phyloP scores from a whole-genome alignment of 2,329 filamentous ascomycete species.

The Calonectria fujianensis region DNA sequence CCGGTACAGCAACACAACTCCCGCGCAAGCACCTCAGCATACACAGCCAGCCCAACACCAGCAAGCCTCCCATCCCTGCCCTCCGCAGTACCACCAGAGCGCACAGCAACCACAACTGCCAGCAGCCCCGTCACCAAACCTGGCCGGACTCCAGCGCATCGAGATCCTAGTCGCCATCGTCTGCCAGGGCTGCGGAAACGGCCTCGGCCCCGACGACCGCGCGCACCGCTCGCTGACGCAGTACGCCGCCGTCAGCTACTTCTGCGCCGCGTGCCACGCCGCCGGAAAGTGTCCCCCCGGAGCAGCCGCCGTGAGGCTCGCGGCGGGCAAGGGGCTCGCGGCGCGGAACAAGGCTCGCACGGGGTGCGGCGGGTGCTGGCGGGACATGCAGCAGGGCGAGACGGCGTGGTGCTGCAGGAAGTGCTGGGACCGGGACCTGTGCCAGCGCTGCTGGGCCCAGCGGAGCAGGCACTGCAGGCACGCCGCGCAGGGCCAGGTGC shows the following conservation, averaged over 20 bases:
- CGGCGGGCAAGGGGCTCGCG: constrained; percentile 17
- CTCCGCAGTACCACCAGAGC: neutral
- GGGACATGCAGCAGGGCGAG: constrained; percentile 40
- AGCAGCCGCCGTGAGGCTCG: constrained; percentile 1
- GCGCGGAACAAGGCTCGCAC: constrained; percentile 27
- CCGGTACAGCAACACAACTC: neutral
- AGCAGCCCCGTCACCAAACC: neutral
- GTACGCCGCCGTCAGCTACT: constrained; percentile 10
- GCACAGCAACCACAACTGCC: constrained; percentile 11
- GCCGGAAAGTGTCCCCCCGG: constrained; percentile 2
- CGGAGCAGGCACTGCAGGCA: constrained; percentile 46
- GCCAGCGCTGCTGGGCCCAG: constrained; percentile 44
- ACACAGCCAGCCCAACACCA: neutral
- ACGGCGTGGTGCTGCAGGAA: constrained; percentile 48
- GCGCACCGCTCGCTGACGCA: constrained; percentile 24
- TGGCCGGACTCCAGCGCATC: constrained; percentile 8
- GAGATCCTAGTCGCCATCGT: constrained; percentile 29
- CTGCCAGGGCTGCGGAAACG: constrained; percentile 31
- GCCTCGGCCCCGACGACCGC: constrained; percentile 22
- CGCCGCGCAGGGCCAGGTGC: constrained; percentile 38
- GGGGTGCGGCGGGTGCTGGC: constrained; percentile 40
- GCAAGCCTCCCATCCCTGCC: neutral
- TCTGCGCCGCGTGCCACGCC: constrained; percentile 5
- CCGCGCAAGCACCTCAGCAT: neutral
- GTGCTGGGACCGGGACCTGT: constrained; percentile 47